phyloP scores from a whole-genome alignment of 2,329 filamentous ascomycete species.

The Emergomyces orientalis region DNA sequence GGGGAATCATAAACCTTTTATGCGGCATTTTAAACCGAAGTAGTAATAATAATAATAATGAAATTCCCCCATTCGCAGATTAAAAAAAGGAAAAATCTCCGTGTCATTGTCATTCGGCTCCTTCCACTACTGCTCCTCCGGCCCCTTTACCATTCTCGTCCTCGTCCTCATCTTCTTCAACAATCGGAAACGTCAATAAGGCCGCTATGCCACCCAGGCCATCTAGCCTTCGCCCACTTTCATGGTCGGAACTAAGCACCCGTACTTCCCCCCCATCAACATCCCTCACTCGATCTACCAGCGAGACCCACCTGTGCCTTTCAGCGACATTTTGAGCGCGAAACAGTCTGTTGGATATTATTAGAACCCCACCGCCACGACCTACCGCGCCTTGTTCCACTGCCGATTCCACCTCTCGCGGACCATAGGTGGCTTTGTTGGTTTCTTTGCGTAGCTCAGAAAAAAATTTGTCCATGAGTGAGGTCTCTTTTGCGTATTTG shows the following conservation, averaged over 20 bases:
- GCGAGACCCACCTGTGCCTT: constrained; percentile 67
- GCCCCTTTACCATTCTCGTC: constrained; percentile 20
- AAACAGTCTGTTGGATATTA: constrained; percentile 84
- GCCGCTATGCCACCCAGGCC: constrained; percentile 81
- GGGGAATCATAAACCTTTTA: too few relatives aligned
- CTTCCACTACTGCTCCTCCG: background rate
- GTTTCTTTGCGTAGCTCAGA: constrained; percentile 72
- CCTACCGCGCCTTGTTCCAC: constrained; percentile 83
- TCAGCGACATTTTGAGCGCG: constrained; percentile 68
- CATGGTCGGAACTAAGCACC: constrained; percentile 86
- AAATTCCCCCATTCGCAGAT: background rate
- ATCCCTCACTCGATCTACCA: constrained; percentile 81
- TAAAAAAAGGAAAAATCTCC: background rate
- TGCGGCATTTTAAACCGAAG: too few relatives aligned
- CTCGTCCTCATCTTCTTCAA: constrained; percentile 66
- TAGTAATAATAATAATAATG: background rate
- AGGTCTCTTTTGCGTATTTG: constrained; percentile 76
- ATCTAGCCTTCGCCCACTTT: constrained; percentile 79
- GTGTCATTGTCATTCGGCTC: background rate
- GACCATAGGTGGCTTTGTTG: constrained; percentile 82
- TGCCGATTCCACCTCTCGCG: constrained; percentile 68
- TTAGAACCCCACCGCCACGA: constrained; percentile 68
- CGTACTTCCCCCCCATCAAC: constrained; percentile 74
- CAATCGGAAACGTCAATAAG: constrained; percentile 78
- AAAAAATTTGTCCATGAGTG: constrained; percentile 75